phyloP scores from a whole-genome alignment of 768 basidiomycete genomes.

The Pholiota conissans region DNA sequence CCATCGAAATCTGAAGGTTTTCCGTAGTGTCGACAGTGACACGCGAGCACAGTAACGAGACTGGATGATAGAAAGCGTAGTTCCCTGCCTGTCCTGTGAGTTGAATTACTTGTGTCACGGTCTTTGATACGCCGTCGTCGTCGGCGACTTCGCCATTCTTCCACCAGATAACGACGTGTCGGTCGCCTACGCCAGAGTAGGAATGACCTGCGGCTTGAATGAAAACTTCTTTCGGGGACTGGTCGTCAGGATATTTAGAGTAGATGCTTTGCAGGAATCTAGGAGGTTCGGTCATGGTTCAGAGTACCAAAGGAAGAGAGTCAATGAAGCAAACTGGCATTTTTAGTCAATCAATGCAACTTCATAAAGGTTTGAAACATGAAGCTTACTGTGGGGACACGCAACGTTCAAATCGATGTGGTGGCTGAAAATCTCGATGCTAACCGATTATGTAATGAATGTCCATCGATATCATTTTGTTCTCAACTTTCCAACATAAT shows the following conservation, averaged over 20 bases:
- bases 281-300: neutral
- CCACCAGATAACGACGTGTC: slow-evolving; percentile 2
- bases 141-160: neutral
- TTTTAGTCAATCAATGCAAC: too few relatives aligned
- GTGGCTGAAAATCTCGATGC: too few relatives aligned
- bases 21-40: too few relatives aligned
- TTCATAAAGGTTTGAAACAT: too few relatives aligned
- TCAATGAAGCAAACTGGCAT: too few relatives aligned
- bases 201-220: neutral
- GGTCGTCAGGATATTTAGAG: neutral
- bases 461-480: too few relatives aligned
- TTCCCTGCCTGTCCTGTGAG: neutral
- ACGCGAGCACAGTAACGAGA: neutral
- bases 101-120: neutral
- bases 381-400: too few relatives aligned
- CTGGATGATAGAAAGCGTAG: neutral
- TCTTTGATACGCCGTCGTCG: neutral
- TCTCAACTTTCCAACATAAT: too few relatives aligned
- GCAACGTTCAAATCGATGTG: too few relatives aligned
- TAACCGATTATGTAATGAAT: too few relatives aligned
- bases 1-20: neutral
- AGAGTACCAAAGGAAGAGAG: too few relatives aligned
- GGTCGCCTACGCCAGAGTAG: neutral
- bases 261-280: neutral
- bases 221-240: neutral